Base-by-base conservation (phyloP, 768 basidiomycete species). In the Leucogyrophana mollusca region DNA sequence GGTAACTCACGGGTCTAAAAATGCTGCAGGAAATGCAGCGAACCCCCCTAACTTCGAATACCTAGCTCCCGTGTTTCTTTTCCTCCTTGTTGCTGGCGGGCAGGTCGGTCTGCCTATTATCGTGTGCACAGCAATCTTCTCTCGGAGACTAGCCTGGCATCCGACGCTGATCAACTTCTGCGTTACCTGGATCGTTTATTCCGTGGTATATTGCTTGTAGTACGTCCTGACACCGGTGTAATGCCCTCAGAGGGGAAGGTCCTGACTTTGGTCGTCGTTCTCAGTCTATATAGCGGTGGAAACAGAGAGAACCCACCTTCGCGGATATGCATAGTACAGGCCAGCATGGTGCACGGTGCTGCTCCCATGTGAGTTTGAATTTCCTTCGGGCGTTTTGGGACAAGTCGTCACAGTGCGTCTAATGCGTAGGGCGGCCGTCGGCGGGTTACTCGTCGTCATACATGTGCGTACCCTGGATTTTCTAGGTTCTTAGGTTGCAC, bases 111-210 rank as follows among this genome's bases (percentile, higher is more conserved):
- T 82, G 10, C 78, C 77, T 11, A 49, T 77, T 9, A 64, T 82
- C 32, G 59, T 82, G 24, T 49, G 69, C 10, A 79, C 74, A 9
- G 73, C 73, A 40, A 54, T 75, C 14, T 47, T 72, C 18, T 72
- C 69, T 41, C 74, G 67, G 53, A 70, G 65, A 34, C 58, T 73
- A 21, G 60, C 65, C 30, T 73, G 76, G 45, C 77, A 75, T 43
- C 76, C 79, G 1, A 73, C 74, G 1, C 68, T 82, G 53, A 60
- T 82, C 49, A 83, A 83, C 49, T 76, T 82, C 50, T 82, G 78
- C 46, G 43, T 76, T n/a, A 69, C 74, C 37, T 79, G 79, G 78
- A 70, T 76, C 9, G 52, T 82, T 34, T 80, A 74, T 53, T 82
- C 81, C 4, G 56, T 82, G 46, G 64, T 71, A 24, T 77, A 73